These are phyloP conservation scores for Termitomyces sp. DNA, from an alignment of 768 basidiomycete genomes.

Conservation along the genomic window DNA sequence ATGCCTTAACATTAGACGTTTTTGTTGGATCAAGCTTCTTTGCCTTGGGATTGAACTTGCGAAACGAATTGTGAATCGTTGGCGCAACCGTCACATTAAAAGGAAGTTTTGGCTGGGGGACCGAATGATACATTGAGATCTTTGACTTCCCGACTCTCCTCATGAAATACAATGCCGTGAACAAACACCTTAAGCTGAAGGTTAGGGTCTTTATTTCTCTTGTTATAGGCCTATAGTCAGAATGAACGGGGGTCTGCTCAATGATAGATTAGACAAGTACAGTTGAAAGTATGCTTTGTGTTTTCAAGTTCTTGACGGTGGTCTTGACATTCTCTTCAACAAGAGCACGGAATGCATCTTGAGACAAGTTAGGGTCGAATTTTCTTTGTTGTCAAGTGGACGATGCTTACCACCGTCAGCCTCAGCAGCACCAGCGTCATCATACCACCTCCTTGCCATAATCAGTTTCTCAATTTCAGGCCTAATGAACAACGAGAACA, in stretches of 20 bases:
- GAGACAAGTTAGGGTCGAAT: neutral
- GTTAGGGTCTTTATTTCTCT: conserved; percentile 11
- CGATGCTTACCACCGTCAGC: conserved; percentile 7
- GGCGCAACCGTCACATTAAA: conserved; percentile 25
- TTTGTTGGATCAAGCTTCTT: conserved; percentile 12
- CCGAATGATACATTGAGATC: conserved; percentile 43
- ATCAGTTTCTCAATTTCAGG: conserved; percentile 29
- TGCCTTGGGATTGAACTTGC: conserved; percentile 14
- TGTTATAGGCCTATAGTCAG: conserved; percentile 6
- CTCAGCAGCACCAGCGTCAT: conserved; percentile 5
- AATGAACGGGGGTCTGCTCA: neutral
- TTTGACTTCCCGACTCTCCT: conserved; percentile 42
- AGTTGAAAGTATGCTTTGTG: conserved; percentile 30
- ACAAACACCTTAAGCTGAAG: conserved; percentile 32
- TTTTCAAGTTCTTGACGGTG: conserved; percentile 32
- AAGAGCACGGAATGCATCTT: conserved; percentile 34
- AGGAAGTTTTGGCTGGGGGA: conserved; percentile 31
- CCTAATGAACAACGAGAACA: conserved; percentile 11
- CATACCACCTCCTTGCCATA: conserved; percentile 24
- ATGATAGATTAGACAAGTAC: conserved; percentile 13
- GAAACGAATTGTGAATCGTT: conserved; percentile 17
- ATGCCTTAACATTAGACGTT: neutral
- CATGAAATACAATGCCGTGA: conserved; percentile 55
- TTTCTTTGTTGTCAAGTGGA: neutral
- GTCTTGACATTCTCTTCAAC: conserved; percentile 47